These are phyloP conservation scores for Clonostachys solani DNA, from an alignment of 2,329 filamentous ascomycete species.

Conservation along the genomic window DNA sequence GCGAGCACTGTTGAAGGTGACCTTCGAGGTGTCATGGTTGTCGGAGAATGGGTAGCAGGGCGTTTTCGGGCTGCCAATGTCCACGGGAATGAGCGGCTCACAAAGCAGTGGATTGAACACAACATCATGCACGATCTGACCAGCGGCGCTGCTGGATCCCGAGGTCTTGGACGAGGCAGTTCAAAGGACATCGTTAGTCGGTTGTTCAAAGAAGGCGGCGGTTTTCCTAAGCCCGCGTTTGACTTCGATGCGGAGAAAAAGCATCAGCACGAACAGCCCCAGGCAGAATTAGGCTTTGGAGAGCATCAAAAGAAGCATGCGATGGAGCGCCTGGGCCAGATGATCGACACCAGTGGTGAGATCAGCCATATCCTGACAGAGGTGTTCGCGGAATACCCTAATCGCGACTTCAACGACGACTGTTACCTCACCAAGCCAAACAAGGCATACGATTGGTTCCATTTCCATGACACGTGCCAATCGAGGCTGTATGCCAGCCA, in stretches of 20 bases:
- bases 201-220: conserved; percentile 76
- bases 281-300: conserved; percentile 62
- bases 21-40: conserved; percentile 78
- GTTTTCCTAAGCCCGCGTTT: conserved; percentile 60
- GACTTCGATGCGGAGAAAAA: conserved; percentile 33
- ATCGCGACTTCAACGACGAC: conserved; percentile 89
- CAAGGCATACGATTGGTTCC: conserved; percentile 86
- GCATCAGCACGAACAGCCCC: conserved; percentile 47
- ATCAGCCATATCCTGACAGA: conserved; percentile 76
- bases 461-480: conserved; percentile 85
- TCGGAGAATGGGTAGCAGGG: conserved; percentile 80
- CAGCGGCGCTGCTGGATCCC: conserved; percentile 66
- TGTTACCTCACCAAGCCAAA: conserved; percentile 84
- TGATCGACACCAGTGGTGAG: conserved; percentile 77
- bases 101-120: conserved; percentile 72
- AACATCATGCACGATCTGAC: conserved; percentile 64
- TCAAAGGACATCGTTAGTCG: conserved; percentile 71
- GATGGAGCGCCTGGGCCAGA: conserved; percentile 68
- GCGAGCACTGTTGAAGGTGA: conserved; percentile 69
- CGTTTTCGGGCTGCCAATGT: conserved; percentile 52
- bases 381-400: conserved; percentile 82
- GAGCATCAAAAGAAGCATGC: conserved; percentile 69
- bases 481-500: conserved; percentile 76
- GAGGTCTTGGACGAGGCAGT: conserved; percentile 68
- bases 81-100: conserved; percentile 45